Evolutionary conservation across 345 rosid species (phyloP).

Genomic region (Noccaea caerulescens): DNA sequence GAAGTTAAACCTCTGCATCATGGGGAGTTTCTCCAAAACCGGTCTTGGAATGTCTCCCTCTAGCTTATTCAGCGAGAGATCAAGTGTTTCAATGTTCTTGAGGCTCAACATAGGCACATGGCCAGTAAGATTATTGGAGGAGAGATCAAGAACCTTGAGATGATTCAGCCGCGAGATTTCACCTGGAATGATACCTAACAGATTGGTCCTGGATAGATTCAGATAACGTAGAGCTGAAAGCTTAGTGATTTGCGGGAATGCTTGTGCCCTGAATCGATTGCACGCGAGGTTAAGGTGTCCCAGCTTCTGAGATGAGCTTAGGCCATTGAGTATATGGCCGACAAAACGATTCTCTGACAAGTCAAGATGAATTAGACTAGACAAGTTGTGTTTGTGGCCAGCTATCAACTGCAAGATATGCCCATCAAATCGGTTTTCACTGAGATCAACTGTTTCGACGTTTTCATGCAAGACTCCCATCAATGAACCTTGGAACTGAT

Average conservation of each 20-base stretch:
- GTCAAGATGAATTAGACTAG: constrained; percentile 69
- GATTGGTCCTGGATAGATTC: constrained; percentile 73
- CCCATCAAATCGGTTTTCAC: constrained; percentile 79
- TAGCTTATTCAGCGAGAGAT: constrained; percentile 78
- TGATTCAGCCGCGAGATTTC: constrained; percentile 53
- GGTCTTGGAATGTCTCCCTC: constrained; percentile 71
- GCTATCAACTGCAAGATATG: constrained; percentile 76
- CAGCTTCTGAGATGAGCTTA: constrained; percentile 62
- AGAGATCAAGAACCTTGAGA: constrained; percentile 76
- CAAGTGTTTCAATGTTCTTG: constrained; percentile 58
- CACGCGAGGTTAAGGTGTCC: constrained; percentile 74
- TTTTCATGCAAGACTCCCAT: constrained; percentile 56
- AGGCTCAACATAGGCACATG: constrained; percentile 54
- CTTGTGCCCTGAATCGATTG: constrained; percentile 65
- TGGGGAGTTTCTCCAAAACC: constrained; percentile 54
- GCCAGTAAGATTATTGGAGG: constrained; percentile 73
- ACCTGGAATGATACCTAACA: constrained; percentile 57
- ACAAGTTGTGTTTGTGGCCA: constrained; percentile 56
- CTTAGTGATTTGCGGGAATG: constrained; percentile 56
- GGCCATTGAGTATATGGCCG: constrained; percentile 61
- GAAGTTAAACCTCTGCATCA: constrained; percentile 75
- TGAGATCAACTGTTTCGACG: constrained; percentile 67
- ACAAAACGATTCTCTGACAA: constrained; percentile 79
- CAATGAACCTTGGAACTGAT: constrained; percentile 70
- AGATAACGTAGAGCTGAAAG: constrained; percentile 60